These are phyloP conservation scores for Breynia disticha DNA, from an alignment of 441 rosid species.

Conservation along the genomic window DNA sequence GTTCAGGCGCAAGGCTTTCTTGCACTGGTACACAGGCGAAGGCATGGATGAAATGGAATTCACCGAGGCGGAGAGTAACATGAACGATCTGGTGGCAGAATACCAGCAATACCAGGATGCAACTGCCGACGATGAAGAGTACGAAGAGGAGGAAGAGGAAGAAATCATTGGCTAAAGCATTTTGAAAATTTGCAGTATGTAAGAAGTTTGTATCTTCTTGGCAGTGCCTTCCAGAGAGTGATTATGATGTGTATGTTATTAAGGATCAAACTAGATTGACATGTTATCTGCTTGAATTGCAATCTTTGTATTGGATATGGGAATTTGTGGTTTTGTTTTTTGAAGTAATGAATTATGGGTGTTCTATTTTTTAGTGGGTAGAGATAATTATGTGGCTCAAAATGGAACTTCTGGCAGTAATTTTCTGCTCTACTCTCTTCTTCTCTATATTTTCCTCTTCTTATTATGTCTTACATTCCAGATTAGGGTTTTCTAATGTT, in stretches of 20 bases:
- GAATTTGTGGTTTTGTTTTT: not conserved
- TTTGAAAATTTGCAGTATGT: not conserved
- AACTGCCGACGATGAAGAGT: slow-evolving; percentile 41
- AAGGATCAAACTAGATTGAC: slow-evolving; percentile 15
- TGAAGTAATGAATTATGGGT: slow-evolving; percentile 2
- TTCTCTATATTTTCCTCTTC: too few species aligned
- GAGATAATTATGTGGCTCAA: not conserved
- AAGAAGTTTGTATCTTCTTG: slow-evolving; percentile 12
- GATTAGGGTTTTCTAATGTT: too few species aligned
- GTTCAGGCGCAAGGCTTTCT: slow-evolving; percentile 59
- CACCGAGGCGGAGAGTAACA: slow-evolving; percentile 34
- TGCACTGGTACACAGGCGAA: slow-evolving; percentile 54
- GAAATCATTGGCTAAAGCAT: slow-evolving; percentile 18
- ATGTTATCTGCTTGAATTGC: slow-evolving; percentile 8
- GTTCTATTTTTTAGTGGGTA: slow-evolving; percentile 6
- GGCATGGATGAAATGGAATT: slow-evolving; percentile 66
- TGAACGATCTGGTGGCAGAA: slow-evolving; percentile 55
- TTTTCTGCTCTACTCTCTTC: too few species aligned
- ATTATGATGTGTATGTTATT: slow-evolving; percentile 7
- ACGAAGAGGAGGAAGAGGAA: slow-evolving; percentile 38
- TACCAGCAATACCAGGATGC: slow-evolving; percentile 64
- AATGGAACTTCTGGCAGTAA: slow-evolving; percentile 1
- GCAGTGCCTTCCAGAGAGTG: slow-evolving; percentile 13
- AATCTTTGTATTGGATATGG: slow-evolving; percentile 11
- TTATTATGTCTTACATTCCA: too few species aligned